A percentile compares a stretch with the other conserved stretches of the same genome.
These are phyloP conservation scores for Camillea tinctor DNA, from an alignment of 2,329 filamentous ascomycete species.

Conservation along the genomic window DNA sequence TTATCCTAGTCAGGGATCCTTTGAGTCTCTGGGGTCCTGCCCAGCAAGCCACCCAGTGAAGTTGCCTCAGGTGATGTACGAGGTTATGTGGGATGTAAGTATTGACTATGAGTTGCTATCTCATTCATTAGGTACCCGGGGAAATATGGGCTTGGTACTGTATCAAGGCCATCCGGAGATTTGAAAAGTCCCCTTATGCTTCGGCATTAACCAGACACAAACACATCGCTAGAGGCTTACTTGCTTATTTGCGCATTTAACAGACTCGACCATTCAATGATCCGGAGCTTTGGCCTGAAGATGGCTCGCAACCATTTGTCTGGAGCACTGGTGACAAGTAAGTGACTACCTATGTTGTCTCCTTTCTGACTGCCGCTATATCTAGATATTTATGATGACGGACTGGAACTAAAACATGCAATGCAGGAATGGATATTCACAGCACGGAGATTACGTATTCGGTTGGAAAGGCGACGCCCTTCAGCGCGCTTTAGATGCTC, in stretches of 20 bases:
- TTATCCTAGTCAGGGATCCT: conserved; percentile 40
- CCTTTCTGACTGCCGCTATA: neutral
- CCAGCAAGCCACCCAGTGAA: conserved; percentile 50
- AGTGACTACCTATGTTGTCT: conserved; percentile 5
- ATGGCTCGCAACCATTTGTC: conserved; percentile 30
- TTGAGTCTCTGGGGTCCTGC: conserved; percentile 41
- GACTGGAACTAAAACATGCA: neutral
- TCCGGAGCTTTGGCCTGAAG: conserved; percentile 28
- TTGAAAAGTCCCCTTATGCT: too few relatives aligned
- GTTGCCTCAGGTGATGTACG: conserved; percentile 59
- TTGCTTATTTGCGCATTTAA: neutral
- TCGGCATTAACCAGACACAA: too few relatives aligned
- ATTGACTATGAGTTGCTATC: neutral
- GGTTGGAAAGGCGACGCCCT: conserved; percentile 41
- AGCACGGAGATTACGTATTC: conserved; percentile 41
- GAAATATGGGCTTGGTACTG: too few relatives aligned
- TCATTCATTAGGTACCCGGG: too few relatives aligned
- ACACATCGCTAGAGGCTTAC: conserved; percentile 1
- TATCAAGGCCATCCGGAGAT: too few relatives aligned
- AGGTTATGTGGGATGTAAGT: conserved; percentile 52
- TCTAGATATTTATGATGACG: neutral
- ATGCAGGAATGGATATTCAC: conserved; percentile 23
- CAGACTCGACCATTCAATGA: conserved; percentile 28
- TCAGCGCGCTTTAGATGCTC: conserved; percentile 39
- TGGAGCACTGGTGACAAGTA: conserved; percentile 29